phyloP scores from a whole-genome alignment of 257 asterid genomes.

The Schizonepeta tenuifolia region DNA sequence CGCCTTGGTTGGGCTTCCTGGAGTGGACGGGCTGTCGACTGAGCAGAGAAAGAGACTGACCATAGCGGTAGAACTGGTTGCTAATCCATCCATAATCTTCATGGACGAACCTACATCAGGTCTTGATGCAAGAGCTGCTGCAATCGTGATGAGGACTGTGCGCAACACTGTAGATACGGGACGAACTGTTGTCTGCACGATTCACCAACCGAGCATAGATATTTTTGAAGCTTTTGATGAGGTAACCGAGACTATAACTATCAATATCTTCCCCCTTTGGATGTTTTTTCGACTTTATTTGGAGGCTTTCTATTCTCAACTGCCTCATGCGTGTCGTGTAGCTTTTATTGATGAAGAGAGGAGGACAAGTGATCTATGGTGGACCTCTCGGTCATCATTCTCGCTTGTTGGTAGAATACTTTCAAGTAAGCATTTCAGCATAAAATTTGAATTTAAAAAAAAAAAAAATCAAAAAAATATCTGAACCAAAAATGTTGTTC shows the following conservation, averaged over 20 bases:
- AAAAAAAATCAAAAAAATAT: not conserved
- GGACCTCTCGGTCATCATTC: conserved; percentile 91
- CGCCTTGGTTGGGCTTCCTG: conserved; percentile 85
- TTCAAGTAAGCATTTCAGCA: conserved; percentile 56
- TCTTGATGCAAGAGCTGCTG: conserved; percentile 94
- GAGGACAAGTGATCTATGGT: conserved; percentile 75
- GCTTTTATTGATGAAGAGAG: conserved; percentile 89
- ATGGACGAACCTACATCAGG: conserved; percentile 96
- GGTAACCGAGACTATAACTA: conserved; percentile 40
- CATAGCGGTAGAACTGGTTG: conserved; percentile 86
- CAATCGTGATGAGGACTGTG: conserved; percentile 84
- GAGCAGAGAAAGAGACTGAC: conserved; percentile 92
- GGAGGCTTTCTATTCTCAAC: not conserved
- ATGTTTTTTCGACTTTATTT: not conserved
- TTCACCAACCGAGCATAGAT: conserved; percentile 89
- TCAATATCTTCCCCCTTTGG: not conserved
- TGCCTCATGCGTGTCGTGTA: conserved; percentile 25
- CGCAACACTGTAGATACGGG: conserved; percentile 90
- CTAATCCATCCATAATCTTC: conserved; percentile 87
- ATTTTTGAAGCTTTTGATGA: conserved; percentile 91
- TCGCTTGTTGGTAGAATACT: conserved; percentile 58
- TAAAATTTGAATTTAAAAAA: not conserved
- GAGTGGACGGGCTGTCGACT: conserved; percentile 82
- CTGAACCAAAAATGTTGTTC: conserved; percentile 24
- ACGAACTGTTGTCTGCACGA: conserved; percentile 86